Conservation (phyloP, 441 rosid genomes). For the Sinapis alba region DNA sequence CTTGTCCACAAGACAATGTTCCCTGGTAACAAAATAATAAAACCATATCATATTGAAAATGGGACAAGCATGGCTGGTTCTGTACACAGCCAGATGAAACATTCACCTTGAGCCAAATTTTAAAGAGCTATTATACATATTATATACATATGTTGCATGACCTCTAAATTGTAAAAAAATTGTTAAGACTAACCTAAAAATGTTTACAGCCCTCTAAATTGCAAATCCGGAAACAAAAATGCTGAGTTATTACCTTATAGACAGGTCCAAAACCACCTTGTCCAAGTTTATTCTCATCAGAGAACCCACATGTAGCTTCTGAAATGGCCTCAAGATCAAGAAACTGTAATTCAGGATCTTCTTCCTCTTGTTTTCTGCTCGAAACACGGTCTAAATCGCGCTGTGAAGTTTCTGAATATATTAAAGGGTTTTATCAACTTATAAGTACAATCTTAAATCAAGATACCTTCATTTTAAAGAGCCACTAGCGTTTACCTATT, state of each 20-base stretch:
- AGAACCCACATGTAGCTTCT: constrained; percentile 47
- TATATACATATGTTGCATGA: neutral
- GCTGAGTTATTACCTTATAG: constrained; percentile 45
- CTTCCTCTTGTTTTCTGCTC: constrained; percentile 31
- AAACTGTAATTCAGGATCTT: constrained; percentile 40
- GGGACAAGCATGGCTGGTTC: too few species aligned
- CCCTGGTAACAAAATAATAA: constrained; percentile 14
- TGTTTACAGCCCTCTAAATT: neutral
- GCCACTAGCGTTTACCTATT: constrained; percentile 4
- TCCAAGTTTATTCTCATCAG: constrained; percentile 49
- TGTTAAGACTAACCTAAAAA: too few species aligned
- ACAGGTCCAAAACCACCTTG: constrained; percentile 60
- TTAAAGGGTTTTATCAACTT: neutral
- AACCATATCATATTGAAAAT: neutral
- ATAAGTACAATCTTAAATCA: neutral
- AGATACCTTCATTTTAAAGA: neutral
- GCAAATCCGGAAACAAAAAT: neutral
- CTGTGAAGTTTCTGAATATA: constrained; percentile 24
- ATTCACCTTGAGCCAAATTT: too few species aligned
- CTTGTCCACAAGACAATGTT: constrained; percentile 45
- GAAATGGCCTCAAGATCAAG: constrained; percentile 39
- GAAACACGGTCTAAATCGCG: constrained; percentile 23
- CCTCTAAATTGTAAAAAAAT: neutral
- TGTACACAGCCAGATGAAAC: too few species aligned
- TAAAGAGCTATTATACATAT: too few species aligned